phyloP scores from a whole-genome alignment of 2,329 filamentous ascomycete genomes.

The Sordariomycetes sp. region DNA sequence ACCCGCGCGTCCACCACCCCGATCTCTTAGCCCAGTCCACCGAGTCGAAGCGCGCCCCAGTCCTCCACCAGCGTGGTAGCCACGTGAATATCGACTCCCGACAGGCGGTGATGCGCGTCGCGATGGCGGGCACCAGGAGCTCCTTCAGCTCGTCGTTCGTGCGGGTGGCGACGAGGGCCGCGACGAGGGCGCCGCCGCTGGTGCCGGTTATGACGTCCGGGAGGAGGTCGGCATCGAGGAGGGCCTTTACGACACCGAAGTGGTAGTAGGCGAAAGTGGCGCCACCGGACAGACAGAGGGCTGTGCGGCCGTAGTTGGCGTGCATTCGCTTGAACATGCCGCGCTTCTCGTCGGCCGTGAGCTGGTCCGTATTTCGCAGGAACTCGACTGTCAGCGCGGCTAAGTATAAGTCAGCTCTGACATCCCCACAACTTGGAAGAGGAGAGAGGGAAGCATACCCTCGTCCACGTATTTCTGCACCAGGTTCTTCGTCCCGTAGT shows the following conservation, averaged over 20 bases:
- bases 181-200: constrained; percentile 83
- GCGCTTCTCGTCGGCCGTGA: constrained; percentile 63
- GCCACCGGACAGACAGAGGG: constrained; percentile 83
- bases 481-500: constrained; percentile 91
- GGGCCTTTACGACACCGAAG: constrained; percentile 79
- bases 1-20: constrained; percentile 83
- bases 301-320: constrained; percentile 85
- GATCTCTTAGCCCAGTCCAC: constrained; percentile 79
- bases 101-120: constrained; percentile 73
- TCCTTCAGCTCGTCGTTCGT: constrained; percentile 84
- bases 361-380: constrained; percentile 51
- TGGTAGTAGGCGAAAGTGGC: constrained; percentile 96
- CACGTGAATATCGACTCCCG: constrained; percentile 65
- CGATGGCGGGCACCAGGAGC: constrained; percentile 76
- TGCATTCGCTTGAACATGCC: constrained; percentile 76
- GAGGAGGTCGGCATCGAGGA: constrained; percentile 73
- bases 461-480: constrained; percentile 88
- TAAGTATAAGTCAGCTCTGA: constrained; percentile 16
- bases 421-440: neutral
- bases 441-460: constrained; percentile 26
- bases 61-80: constrained; percentile 77
- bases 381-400: constrained; percentile 55
- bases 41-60: constrained; percentile 86
- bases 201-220: constrained; percentile 95
- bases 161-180: constrained; percentile 73